Base-by-base conservation (phyloP, 2,329 filamentous ascomycete genomes). In the Arthrinium phaeospermum region DNA sequence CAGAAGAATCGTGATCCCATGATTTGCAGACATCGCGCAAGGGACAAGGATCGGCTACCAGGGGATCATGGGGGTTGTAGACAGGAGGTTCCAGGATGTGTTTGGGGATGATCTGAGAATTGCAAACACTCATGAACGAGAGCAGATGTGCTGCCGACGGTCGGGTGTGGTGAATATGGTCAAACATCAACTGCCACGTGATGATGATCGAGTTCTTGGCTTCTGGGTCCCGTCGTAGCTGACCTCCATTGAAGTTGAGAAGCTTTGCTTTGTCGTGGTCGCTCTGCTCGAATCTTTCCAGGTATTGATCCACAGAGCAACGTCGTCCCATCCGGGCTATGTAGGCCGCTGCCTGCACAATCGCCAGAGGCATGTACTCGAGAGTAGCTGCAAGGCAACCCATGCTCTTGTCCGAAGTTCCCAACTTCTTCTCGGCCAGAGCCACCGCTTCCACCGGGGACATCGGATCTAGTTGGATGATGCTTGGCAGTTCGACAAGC, bases 71-170 rank as follows among this genome's bases (percentile, higher is more conserved):
- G 37, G 37, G 37, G 37, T 37, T 7, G 5, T 37, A 37, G 37
- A 37, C 37, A 37, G 37, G 37, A 37, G 37, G 37, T 37, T 37
- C 3, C 37, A 37, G 37, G 5, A 37, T 37, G 37, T 37, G 6
- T 37, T 81, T 78, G 0, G 83, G 82, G 34, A 87, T 85, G 8
- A 80, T 81, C 73, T 86, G 81, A 30, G 78, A 77, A 71, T 87
- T 80, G 74, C 85, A 87, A 72, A 84, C 83, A 77, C 84, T 85
- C 82, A 87, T 83, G 6, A 87, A 78, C 0, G 83, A 84, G 0
- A 88, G 73, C 12, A 87, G 75, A n/a, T 84, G 75, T 3, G 84
- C 79, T 12, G 85, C 85, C 4, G 79, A 79, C 3, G 73, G 77
- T 46, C 78, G 72, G 41, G 75, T 71, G 1, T 74, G 72, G 10